Evolutionary conservation across 208 protist genomes (phyloP).

Genomic region (Leishmania martiniquensis): DNA sequence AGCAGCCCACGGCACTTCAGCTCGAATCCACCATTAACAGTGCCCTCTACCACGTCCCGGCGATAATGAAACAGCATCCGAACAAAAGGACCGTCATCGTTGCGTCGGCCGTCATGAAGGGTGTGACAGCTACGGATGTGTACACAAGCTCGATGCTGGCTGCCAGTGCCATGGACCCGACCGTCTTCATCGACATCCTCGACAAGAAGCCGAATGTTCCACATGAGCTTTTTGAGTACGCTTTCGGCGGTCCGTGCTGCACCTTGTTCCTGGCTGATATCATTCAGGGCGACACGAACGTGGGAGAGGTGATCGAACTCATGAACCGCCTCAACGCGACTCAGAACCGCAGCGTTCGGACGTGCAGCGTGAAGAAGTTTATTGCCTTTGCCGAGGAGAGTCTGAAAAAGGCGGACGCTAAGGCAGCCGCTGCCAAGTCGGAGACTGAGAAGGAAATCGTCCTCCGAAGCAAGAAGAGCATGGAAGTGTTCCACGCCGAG

Average conservation of each 20-base stretch:
- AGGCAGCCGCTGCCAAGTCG: conserved; percentile 36
- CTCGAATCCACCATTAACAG: conserved; percentile 57
- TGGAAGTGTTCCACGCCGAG: conserved; percentile 62
- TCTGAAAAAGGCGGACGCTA: conserved; percentile 40
- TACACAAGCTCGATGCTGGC: conserved; percentile 58
- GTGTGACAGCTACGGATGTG: conserved; percentile 48
- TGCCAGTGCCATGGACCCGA: conserved; percentile 37
- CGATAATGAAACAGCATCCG: conserved; percentile 36
- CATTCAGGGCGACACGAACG: conserved; percentile 39
- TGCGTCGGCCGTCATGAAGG: conserved; percentile 63
- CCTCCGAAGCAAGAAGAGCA: conserved; percentile 47
- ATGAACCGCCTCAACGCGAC: conserved; percentile 40
- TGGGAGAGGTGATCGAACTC: conserved; percentile 32
- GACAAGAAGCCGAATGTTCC: conserved; percentile 48
- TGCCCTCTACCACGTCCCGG: conserved; percentile 46
- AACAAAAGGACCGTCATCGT: conserved; percentile 45
- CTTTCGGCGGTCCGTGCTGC: conserved; percentile 66
- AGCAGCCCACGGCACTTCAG: conserved; percentile 45
- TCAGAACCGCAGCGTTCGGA: conserved; percentile 55
- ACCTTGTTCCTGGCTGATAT: conserved; percentile 57
- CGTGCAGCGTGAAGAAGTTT: conserved; percentile 60
- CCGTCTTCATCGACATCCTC: conserved; percentile 46
- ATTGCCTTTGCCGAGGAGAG: conserved; percentile 59
- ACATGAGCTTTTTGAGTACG: conserved; percentile 62
- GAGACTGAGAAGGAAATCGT: conserved; percentile 41